A percentile compares a stretch with the other conserved stretches of the same genome.
Conservation (phyloP, 495 filamentous ascomycete species). For the Penicillium turbatum region DNA sequence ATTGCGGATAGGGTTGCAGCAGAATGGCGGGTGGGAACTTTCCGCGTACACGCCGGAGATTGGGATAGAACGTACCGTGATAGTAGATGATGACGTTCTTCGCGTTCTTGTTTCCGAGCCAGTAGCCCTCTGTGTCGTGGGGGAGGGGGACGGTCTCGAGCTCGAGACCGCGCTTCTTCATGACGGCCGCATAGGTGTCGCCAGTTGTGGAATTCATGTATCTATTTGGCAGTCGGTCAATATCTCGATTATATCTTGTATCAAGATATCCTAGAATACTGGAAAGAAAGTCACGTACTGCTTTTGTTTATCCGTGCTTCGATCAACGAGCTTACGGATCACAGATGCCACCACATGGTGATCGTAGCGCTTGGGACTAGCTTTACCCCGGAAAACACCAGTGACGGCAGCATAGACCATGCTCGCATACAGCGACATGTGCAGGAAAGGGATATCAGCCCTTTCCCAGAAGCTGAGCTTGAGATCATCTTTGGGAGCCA, state of each 20-base stretch:
- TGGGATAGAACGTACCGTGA: constrained; percentile 42
- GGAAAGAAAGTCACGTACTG: constrained; percentile 28
- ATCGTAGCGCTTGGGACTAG: constrained; percentile 27
- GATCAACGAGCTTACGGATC: constrained; percentile 20
- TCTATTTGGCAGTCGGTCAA: constrained; percentile 15
- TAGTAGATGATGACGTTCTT: constrained; percentile 57
- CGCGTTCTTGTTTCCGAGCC: constrained; percentile 54
- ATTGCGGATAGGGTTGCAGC: too few relatives aligned
- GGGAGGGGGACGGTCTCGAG: constrained; percentile 47
- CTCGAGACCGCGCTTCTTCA: constrained; percentile 42
- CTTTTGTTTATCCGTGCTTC: constrained; percentile 26
- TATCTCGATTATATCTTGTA: background rate
- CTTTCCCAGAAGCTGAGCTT: constrained; percentile 39
- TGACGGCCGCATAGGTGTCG: constrained; percentile 41
- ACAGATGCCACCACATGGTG: constrained; percentile 33
- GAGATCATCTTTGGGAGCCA: constrained; percentile 10
- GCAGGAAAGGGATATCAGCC: constrained; percentile 22
- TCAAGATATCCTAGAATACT: background rate
- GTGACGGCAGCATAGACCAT: constrained; percentile 29
- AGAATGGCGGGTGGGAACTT: too few relatives aligned
- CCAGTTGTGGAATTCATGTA: constrained; percentile 36
- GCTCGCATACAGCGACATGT: constrained; percentile 19
- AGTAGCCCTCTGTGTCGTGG: constrained; percentile 51
- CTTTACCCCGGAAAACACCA: constrained; percentile 37
- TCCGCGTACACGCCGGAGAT: too few relatives aligned